Percentiles rank a stretch among this genome's conserved stretches.
phyloP scores from a whole-genome alignment of 1,284 basidiomycete genomes.

The Salmacisia buchloeana region DNA sequence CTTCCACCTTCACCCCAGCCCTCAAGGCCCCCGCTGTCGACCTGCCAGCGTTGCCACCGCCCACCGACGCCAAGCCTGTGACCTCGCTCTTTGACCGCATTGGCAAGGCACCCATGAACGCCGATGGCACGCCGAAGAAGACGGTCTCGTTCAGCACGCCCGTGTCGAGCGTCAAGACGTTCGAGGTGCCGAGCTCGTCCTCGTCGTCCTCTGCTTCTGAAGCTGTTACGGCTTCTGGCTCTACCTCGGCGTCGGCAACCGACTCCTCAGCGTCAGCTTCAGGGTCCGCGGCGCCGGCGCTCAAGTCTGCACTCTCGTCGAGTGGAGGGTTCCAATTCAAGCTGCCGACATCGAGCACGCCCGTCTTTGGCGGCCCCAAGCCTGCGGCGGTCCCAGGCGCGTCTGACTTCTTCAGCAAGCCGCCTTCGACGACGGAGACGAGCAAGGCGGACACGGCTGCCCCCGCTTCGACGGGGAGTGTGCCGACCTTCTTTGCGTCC shows the following conservation, averaged over 20 bases:
- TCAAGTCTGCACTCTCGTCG: not conserved
- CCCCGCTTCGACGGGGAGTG: not conserved
- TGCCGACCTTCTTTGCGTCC: too few relatives aligned
- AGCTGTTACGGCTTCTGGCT: not conserved
- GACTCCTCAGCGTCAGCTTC: not conserved
- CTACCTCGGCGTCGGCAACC: not conserved
- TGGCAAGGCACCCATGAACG: not conserved
- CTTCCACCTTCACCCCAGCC: not conserved
- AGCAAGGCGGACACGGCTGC: not conserved
- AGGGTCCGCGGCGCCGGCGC: not conserved
- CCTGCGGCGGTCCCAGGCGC: not conserved
- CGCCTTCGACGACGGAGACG: too few relatives aligned
- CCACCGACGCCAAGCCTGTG: not conserved
- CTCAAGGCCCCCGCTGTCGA: not conserved
- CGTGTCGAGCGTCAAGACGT: not conserved
- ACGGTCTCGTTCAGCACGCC: not conserved
- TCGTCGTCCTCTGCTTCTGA: too few relatives aligned
- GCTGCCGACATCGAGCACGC: not conserved
- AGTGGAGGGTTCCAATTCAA: slow-evolving; percentile 1
- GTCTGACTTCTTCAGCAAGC: not conserved
- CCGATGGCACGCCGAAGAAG: not conserved
- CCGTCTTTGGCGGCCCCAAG: not conserved
- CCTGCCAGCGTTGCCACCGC: not conserved
- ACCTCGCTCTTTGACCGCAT: not conserved
- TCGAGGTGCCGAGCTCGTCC: not conserved